A percentile compares a stretch with the other conserved stretches of the same genome.
Evolutionary conservation across 2,329 filamentous ascomycete genomes (phyloP).

Genomic region (Aspergillus tanneri): DNA sequence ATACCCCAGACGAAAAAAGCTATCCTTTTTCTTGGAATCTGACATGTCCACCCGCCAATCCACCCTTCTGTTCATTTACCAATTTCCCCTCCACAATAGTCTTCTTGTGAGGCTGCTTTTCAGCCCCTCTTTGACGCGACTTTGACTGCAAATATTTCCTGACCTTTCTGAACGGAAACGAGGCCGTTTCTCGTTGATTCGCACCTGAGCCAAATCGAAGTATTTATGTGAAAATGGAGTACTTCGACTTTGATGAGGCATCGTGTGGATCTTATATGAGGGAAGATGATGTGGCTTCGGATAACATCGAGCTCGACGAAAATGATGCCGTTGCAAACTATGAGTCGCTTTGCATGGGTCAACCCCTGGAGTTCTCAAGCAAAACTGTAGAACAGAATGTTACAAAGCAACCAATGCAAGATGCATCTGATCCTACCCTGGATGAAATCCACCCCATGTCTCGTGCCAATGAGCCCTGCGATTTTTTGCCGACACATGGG

Average conservation of each 20-base stretch:
- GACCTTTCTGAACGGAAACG: background rate
- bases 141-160: background rate
- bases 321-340: conserved; percentile 37
- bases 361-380: conserved; percentile 42
- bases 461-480: conserved; percentile 46
- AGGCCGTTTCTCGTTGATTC: background rate
- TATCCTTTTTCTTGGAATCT: conserved; percentile 8
- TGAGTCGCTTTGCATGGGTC: conserved; percentile 44
- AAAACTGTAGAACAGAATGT: conserved; percentile 23
- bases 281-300: conserved; percentile 42
- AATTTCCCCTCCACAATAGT: background rate
- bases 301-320: conserved; percentile 40
- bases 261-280: conserved; percentile 38
- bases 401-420: conserved; percentile 20
- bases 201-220: background rate
- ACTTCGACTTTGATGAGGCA: conserved; percentile 50
- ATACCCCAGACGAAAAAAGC: conserved; percentile 30
- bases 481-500: conserved; percentile 48
- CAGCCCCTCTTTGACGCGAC: background rate
- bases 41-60: conserved; percentile 14
- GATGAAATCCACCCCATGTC: conserved; percentile 45
- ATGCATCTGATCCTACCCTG: conserved; percentile 22
- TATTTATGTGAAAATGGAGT: conserved; percentile 40
- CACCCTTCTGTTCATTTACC: conserved; percentile 2
- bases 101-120: no score